These are phyloP conservation scores for Beauveria asiatica DNA, from an alignment of 2,329 filamentous ascomycete species.

Conservation along the genomic window DNA sequence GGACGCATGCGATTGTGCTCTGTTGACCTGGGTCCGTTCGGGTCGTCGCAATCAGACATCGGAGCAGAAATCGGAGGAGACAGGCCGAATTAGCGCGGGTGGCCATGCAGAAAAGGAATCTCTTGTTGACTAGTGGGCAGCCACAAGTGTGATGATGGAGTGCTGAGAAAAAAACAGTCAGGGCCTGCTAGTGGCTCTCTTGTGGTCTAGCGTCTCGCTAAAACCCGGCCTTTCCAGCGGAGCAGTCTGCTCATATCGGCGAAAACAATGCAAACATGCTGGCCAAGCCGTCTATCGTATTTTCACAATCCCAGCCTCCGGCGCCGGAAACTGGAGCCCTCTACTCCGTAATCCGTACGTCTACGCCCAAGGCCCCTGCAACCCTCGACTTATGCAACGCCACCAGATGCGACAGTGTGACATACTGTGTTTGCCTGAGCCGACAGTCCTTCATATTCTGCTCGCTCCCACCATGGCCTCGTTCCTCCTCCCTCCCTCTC, in stretches of 20 bases:
- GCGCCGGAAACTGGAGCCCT: constrained; percentile 6
- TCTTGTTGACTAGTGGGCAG: constrained; percentile 5
- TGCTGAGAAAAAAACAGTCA: background rate
- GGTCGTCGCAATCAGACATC: constrained; percentile 1
- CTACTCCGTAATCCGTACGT: too few relatives aligned
- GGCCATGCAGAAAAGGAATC: constrained; percentile 1
- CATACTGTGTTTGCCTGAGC: constrained; percentile 5
- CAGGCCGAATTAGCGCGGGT: background rate
- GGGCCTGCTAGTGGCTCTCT: background rate
- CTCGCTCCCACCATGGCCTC: constrained; percentile 9
- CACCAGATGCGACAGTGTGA: constrained; percentile 12
- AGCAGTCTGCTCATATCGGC: background rate
- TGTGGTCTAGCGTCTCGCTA: background rate
- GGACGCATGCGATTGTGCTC: background rate
- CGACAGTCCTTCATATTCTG: constrained; percentile 8
- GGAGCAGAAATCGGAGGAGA: constrained; percentile 7
- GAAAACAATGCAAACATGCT: background rate
- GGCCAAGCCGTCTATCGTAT: constrained; percentile 1
- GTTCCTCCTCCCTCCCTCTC: constrained; percentile 13
- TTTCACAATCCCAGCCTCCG: background rate
- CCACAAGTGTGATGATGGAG: background rate
- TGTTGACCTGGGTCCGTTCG: background rate
- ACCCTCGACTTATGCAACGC: constrained; percentile 12
- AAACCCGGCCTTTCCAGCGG: background rate
- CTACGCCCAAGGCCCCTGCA: background rate